Base-by-base conservation (phyloP, 163 green algal species). In the Scenedesmus sp. region DNA sequence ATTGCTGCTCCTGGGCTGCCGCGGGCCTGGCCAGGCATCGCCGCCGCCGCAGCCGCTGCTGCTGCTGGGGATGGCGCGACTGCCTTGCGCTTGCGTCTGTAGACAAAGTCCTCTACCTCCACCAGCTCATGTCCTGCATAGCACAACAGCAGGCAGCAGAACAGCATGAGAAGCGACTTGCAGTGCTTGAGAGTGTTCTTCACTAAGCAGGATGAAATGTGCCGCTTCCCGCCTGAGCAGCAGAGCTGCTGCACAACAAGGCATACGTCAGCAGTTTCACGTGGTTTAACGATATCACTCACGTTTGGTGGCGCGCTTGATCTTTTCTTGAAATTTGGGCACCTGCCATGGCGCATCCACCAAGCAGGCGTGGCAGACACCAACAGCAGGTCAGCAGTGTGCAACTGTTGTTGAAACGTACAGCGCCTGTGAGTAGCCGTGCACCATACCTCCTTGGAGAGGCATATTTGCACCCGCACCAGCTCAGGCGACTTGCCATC, bases 291-390 rank as follows among this genome's bases (percentile, higher is more conserved):
- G 1, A n/a, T n/a, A n/a, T n/a, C n/a, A 83, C 87, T 73, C n/a
- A 91, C 87, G 30, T 82, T 40, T 91, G 22, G 87, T 87, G 13
- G 61, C 61, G 33, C 87, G 87, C 78, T 87, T 91, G 30, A 92
- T 59, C 4, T 65, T 43, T 33, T 80, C 81, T 24, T 79, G 86
- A 40, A 65, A 79, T 22, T 88, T 68, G 44, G 44, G 37, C 30
- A 24, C 42, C 85, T 81, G 83, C 65, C 16, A 10, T 24, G 26
- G 0, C 2, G 65, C 30, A 40, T 40, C 30, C 65, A 76, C 16
- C 65, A 40, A 16, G 24, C 24, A 40, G 30, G 30, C 26, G 65
- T 4, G 40, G 65, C 30, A 76, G 30, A 76, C 65, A 76, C 30
- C 65, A 76, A 35, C 59, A 72, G 59, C 59, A 72, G 18, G 30